Evolutionary conservation across 352 stramenopile species (phyloP).

Genomic region (Hyaloperonospora brassicae): DNA sequence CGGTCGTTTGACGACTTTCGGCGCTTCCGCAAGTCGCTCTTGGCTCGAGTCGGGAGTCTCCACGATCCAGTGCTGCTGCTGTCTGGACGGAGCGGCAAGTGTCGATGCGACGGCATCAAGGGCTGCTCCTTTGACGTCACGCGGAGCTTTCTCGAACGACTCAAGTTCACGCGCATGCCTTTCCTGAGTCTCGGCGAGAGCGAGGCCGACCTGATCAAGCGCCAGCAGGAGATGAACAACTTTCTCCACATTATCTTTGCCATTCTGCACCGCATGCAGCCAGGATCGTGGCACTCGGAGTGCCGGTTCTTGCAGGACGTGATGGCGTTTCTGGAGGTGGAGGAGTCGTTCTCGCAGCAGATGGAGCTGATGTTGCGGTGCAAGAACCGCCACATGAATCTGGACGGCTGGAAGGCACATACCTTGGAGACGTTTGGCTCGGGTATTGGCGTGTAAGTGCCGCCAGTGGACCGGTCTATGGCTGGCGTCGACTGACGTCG

Average conservation of each 20-base stretch:
- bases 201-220: constrained; percentile 43
- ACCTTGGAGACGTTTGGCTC: constrained; percentile 69
- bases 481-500: no score
- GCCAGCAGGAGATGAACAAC: constrained; percentile 74
- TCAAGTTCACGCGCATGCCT: constrained; percentile 69
- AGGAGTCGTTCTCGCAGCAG: constrained; percentile 62
- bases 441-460: constrained; percentile 49
- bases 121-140: constrained; percentile 68
- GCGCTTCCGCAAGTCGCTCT: constrained; percentile 64
- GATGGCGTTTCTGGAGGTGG: constrained; percentile 68
- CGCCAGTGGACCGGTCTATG: not conserved
- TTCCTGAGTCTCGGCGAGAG: constrained; percentile 48
- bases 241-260: constrained; percentile 77
- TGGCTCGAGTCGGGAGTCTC: constrained; percentile 46
- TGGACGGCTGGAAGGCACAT: constrained; percentile 73
- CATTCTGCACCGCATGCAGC: constrained; percentile 71
- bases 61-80: constrained; percentile 33
- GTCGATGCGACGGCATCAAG: constrained; percentile 42
- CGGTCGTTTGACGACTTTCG: constrained; percentile 75
- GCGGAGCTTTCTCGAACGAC: constrained; percentile 58
- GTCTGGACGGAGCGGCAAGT: constrained; percentile 37
- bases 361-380: constrained; percentile 54
- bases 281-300: constrained; percentile 50
- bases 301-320: constrained; percentile 80
- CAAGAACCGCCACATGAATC: constrained; percentile 59